A percentile compares a stretch with the other conserved stretches of the same genome.
Evolutionary conservation across 179 eudicot genomes (phyloP).

Genomic region (Vitellaria paradoxa): DNA sequence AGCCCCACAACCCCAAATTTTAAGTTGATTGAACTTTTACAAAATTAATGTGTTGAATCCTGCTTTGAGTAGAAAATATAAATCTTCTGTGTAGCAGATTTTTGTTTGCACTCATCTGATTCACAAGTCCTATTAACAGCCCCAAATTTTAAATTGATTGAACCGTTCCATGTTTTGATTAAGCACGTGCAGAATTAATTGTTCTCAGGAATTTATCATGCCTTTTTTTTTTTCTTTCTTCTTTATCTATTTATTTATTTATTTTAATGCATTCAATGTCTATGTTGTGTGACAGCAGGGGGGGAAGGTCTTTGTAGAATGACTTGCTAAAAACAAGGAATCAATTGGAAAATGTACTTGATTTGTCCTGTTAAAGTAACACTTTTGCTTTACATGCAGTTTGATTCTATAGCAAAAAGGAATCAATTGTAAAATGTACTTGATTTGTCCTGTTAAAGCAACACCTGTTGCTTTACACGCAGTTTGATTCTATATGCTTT

Average conservation of each 20-base stretch:
- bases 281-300: neutral
- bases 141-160: neutral
- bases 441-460: neutral
- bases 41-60: neutral
- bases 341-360: neutral
- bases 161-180: neutral
- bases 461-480: neutral
- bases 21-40: neutral
- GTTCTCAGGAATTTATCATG: neutral
- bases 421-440: neutral
- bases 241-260: no score
- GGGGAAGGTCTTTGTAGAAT: neutral
- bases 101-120: neutral
- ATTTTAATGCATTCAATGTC: neutral
- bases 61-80: neutral
- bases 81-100: neutral
- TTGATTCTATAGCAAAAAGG: no score
- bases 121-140: neutral
- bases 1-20: neutral
- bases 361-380: neutral
- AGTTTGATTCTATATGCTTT: neutral
- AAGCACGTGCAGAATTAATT: neutral
- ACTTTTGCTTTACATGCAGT: neutral
- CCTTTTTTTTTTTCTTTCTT: neutral
- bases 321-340: neutral